Conservation (phyloP, 768 basidiomycete species). For the Lyophyllum atratum region DNA sequence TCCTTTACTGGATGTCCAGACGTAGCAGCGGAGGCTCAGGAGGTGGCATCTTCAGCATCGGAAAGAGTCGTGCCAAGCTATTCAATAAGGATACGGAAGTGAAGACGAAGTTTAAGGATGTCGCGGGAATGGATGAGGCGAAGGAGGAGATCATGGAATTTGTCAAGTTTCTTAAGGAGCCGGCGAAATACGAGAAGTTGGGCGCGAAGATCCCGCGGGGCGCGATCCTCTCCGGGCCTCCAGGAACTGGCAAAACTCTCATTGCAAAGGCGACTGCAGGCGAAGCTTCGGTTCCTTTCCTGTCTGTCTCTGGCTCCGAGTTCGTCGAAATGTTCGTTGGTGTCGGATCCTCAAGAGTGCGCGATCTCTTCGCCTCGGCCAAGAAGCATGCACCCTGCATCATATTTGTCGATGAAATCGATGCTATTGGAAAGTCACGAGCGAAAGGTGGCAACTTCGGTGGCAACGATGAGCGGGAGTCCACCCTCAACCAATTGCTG, state of each 20-base stretch:
- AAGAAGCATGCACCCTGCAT: constrained; percentile 98
- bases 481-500: constrained; percentile 94
- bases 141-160: constrained; percentile 99
- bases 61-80: constrained; percentile 91
- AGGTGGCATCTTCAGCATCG: constrained; percentile 95
- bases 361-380: constrained; percentile 96
- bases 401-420: constrained; percentile 99
- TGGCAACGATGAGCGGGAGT: constrained; percentile 97
- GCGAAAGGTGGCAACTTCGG: constrained; percentile 74
- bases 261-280: constrained; percentile 98
- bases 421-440: constrained; percentile 96
- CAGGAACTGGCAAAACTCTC: constrained; percentile 97
- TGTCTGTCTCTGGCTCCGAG: constrained; percentile 97
- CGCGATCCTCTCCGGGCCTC: constrained; percentile 92
- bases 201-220: constrained; percentile 98
- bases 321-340: constrained; percentile 99
- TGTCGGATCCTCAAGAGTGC: constrained; percentile 95
- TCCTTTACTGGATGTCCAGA: constrained; percentile 86
- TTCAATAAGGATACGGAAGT: constrained; percentile 98
- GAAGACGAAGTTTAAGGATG: constrained; percentile 91
- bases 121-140: constrained; percentile 99
- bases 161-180: constrained; percentile 98
- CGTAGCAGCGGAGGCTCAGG: constrained; percentile 66
- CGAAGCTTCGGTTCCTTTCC: constrained; percentile 96
- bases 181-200: constrained; percentile 89